Conservation (phyloP, 2,329 filamentous ascomycete genomes). For the Colletotrichum sp. region DNA sequence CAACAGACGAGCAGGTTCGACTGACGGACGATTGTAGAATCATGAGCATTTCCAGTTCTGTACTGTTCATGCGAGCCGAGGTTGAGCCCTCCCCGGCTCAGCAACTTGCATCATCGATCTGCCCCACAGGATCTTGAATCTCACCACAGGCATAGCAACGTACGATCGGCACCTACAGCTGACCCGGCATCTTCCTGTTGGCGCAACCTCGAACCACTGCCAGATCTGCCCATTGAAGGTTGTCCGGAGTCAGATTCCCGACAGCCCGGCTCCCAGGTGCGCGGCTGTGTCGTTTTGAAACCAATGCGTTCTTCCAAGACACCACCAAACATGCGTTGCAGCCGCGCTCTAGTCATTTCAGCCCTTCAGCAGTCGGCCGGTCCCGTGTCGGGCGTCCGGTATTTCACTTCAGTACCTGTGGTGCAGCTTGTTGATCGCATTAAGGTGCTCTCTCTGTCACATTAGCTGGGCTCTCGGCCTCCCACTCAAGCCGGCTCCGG, state of each 20-base stretch:
- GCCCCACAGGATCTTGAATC: conserved; percentile 6
- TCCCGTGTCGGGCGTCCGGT: not conserved
- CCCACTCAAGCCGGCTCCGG: not conserved
- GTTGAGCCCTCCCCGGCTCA: not conserved
- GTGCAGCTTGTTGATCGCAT: not conserved
- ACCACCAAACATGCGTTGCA: not conserved
- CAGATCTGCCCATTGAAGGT: not conserved
- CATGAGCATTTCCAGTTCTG: not conserved
- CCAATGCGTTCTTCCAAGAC: not conserved
- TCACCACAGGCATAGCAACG: not conserved
- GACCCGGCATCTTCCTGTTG: not conserved
- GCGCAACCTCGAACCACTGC: not conserved
- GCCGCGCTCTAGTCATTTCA: not conserved
- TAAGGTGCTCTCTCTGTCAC: not conserved
- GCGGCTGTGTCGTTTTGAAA: not conserved
- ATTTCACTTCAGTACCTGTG: not conserved
- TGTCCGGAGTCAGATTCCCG: not conserved
- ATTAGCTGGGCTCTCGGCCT: not conserved
- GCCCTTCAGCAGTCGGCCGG: not conserved
- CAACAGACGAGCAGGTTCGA: not conserved
- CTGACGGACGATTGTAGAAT: not conserved
- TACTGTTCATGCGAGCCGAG: conserved; percentile 2
- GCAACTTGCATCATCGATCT: not conserved
- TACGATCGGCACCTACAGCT: not conserved
- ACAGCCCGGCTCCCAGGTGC: not conserved